These are phyloP conservation scores for Linum usitatissimum DNA, from an alignment of 345 rosid genomes.

Conservation along the genomic window DNA sequence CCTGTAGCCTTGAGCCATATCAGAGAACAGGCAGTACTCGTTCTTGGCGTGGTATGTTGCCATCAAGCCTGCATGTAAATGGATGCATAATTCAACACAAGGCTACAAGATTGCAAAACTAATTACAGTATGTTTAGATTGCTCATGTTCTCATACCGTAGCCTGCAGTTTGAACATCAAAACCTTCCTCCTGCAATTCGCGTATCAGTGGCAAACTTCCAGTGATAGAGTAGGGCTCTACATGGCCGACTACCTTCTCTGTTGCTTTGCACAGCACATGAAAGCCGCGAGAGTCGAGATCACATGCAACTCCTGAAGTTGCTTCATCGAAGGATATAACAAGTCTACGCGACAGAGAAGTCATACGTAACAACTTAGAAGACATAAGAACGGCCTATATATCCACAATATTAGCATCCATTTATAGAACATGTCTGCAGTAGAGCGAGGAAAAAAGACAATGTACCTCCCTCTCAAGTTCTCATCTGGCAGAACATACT, in stretches of 20 bases:
- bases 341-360: slow-evolving; percentile 39
- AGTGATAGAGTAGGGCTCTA: slow-evolving; percentile 86
- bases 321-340: slow-evolving; percentile 67
- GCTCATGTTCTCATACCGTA: slow-evolving; percentile 42
- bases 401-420: neutral
- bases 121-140: neutral
- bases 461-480: slow-evolving; percentile 70
- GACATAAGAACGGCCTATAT: neutral
- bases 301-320: slow-evolving; percentile 77
- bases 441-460: slow-evolving; percentile 3
- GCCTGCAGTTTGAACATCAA: slow-evolving; percentile 89
- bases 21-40: slow-evolving; percentile 82
- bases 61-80: slow-evolving; percentile 61
- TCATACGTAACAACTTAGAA: neutral
- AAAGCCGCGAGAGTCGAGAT: slow-evolving; percentile 80
- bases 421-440: neutral
- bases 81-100: neutral
- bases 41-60: slow-evolving; percentile 93
- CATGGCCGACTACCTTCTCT: slow-evolving; percentile 78
- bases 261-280: slow-evolving; percentile 86
- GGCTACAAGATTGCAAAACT: too few relatives aligned
- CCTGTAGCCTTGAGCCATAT: slow-evolving; percentile 87
- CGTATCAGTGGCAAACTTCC: slow-evolving; percentile 91
- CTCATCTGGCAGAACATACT: slow-evolving; percentile 69
- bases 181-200: slow-evolving; percentile 85